Conservation (phyloP, 169 alveolate genomes). For the Neospora caninum region DNA sequence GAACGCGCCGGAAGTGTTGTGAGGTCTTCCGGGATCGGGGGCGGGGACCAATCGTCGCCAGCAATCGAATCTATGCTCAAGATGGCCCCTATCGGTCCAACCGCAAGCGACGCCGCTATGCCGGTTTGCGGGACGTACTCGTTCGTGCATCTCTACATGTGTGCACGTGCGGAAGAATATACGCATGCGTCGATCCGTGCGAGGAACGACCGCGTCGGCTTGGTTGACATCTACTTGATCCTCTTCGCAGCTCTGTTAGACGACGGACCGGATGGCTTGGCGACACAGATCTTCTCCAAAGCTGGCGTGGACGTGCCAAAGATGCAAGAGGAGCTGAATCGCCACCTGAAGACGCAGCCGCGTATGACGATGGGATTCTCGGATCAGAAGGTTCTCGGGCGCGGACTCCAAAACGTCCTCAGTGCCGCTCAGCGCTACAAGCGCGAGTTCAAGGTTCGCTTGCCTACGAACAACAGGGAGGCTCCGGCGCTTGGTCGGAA, state of each 20-base stretch:
- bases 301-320: constrained; percentile 79
- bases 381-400: constrained; percentile 86
- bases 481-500: not conserved
- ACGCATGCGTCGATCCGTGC: too few relatives aligned
- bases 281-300: constrained; percentile 73
- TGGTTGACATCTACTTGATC: too few relatives aligned
- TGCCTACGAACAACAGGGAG: not conserved
- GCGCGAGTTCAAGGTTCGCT: constrained; percentile 76
- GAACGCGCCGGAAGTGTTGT: too few relatives aligned
- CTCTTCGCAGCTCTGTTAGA: constrained; percentile 67
- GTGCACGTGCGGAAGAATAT: too few relatives aligned
- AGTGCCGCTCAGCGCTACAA: constrained; percentile 80
- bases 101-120: too few relatives aligned
- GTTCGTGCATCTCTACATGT: too few relatives aligned
- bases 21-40: too few relatives aligned
- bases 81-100: too few relatives aligned
- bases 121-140: too few relatives aligned
- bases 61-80: too few relatives aligned
- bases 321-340: constrained; percentile 81
- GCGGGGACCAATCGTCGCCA: too few relatives aligned
- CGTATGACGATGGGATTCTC: constrained; percentile 87
- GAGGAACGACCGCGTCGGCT: too few relatives aligned
- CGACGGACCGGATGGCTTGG: constrained; percentile 82
- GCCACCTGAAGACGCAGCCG: constrained; percentile 81
- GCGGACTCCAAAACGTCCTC: constrained; percentile 83